Conservation (phyloP, 805 yeast genomes). For the Yamadazyma phyllophila region DNA sequence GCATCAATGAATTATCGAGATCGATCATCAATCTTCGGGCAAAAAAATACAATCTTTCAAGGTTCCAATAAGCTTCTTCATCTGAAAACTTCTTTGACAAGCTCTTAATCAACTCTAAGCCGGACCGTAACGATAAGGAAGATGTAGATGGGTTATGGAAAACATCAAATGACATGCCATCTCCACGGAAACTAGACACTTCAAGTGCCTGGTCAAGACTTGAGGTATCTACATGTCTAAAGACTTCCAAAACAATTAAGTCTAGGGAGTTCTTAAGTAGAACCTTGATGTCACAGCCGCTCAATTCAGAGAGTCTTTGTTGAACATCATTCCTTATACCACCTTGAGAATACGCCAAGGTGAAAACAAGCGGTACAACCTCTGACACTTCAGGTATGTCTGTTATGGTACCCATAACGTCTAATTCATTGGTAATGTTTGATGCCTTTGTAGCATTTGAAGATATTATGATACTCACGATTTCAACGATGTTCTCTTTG, state of each 20-base stretch:
- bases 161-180: neutral
- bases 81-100: neutral
- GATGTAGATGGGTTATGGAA: neutral
- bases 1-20: constrained; percentile 6
- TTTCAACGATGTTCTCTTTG: neutral
- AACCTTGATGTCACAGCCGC: neutral
- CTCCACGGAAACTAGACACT: neutral
- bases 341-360: constrained; percentile 3
- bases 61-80: constrained; percentile 8
- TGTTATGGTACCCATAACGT: neutral
- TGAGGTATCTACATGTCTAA: constrained; percentile 3
- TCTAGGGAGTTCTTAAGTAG: neutral
- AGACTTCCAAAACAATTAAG: constrained; percentile 2
- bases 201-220: neutral
- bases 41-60: constrained; percentile 9
- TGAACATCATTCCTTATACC: constrained; percentile 4
- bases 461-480: constrained; percentile 3
- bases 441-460: neutral
- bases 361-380: constrained; percentile 1
- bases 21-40: constrained; percentile 8
- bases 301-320: neutral
- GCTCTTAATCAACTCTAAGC: constrained; percentile 4
- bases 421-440: neutral
- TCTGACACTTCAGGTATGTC: neutral
- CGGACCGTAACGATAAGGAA: constrained; percentile 7